Conservation (phyloP, 768 basidiomycete species). For the Phanerochaete sordida region DNA sequence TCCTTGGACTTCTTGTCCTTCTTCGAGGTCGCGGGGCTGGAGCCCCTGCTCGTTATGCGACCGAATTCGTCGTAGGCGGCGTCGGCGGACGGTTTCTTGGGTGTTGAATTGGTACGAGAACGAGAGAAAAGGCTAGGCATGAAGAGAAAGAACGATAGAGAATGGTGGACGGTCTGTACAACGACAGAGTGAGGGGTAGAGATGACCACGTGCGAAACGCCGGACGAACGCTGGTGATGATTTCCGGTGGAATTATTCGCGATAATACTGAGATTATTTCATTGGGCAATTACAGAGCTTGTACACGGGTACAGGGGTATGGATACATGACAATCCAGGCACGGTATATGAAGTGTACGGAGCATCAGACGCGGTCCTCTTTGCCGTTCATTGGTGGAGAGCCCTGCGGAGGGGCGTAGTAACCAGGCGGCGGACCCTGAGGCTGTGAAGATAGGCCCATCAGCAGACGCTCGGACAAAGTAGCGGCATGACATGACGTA, state of each 20-base stretch:
- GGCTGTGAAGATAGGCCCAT: constrained; percentile 1
- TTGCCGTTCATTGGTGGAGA: constrained; percentile 12
- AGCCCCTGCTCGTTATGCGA: constrained; percentile 45
- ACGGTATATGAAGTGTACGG: neutral
- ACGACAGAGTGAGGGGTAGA: constrained; percentile 13
- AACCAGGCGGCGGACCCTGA: constrained; percentile 6
- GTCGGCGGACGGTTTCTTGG: constrained; percentile 27
- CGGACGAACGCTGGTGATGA: neutral
- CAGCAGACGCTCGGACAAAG: neutral
- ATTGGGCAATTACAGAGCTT: neutral
- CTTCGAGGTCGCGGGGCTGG: constrained; percentile 34
- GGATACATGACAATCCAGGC: constrained; percentile 1
- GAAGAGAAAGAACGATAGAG: constrained; percentile 24
- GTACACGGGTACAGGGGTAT: constrained; percentile 1
- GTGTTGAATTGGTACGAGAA: constrained; percentile 57
- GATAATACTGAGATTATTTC: no score
- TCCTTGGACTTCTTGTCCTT: constrained; percentile 49
- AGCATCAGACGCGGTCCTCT: constrained; percentile 1
- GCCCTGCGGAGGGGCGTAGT: constrained; percentile 10
- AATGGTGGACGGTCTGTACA: constrained; percentile 14
- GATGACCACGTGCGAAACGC: constrained; percentile 4
- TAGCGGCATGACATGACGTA: neutral
- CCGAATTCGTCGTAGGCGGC: constrained; percentile 62
- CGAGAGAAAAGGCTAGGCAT: constrained; percentile 80
- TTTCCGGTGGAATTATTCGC: neutral